A percentile compares a stretch with the other conserved stretches of the same genome.
Conservation (phyloP, 2,329 filamentous ascomycete species). For the Hypoxylon sp. region DNA sequence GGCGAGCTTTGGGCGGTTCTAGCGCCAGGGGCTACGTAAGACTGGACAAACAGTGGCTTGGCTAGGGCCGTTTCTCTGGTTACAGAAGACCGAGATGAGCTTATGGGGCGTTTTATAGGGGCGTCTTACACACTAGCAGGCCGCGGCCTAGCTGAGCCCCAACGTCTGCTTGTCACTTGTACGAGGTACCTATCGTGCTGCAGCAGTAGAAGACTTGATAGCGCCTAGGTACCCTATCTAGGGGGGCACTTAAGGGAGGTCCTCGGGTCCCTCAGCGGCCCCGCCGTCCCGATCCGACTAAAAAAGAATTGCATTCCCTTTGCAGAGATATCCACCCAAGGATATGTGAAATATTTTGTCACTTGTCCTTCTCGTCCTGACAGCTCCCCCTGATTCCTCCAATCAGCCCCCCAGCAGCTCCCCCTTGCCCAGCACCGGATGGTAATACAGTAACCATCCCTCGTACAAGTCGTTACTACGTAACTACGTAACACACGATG, state of each 20-base stretch:
- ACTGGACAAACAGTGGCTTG: not conserved
- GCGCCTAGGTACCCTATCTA: no score
- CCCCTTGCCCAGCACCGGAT: not conserved
- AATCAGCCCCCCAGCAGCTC: not conserved
- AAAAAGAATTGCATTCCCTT: no score
- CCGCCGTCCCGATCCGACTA: no score
- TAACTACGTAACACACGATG: constrained; percentile 6
- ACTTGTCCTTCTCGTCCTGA: no score
- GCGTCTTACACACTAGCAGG: no score
- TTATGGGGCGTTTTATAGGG: not conserved
- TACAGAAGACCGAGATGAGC: constrained; percentile 2
- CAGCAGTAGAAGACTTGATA: no score
- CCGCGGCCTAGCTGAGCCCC: constrained; percentile 22
- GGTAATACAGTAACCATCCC: not conserved
- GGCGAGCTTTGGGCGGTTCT: not conserved
- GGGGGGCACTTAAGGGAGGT: not conserved
- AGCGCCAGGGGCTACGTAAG: not conserved
- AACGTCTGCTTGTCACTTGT: not conserved
- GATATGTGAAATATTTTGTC: no score
- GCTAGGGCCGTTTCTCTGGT: constrained; percentile 9
- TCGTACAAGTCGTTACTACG: not conserved
- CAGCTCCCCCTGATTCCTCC: not conserved
- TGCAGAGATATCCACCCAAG: no score
- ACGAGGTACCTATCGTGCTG: not conserved
- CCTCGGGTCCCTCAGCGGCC: constrained; percentile 1